These are phyloP conservation scores for Acorus gramineus DNA, from an alignment of 106 monocot genomes.

Conservation along the genomic window DNA sequence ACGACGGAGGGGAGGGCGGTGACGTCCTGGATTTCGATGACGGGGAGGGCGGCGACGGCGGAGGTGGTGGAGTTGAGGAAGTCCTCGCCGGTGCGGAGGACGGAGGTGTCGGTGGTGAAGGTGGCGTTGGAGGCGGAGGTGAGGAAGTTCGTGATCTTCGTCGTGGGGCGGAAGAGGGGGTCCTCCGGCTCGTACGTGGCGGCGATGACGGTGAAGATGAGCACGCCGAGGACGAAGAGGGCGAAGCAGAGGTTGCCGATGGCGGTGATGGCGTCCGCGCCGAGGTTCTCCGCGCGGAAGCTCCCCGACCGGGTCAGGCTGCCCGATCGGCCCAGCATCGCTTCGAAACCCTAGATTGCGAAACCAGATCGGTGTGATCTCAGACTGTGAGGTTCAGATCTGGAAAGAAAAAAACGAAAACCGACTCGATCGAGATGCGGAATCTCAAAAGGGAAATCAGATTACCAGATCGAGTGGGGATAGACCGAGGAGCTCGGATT, in stretches of 20 bases:
- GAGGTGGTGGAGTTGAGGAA: constrained; percentile 13
- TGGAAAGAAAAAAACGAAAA: too few relatives aligned
- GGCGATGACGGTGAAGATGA: constrained; percentile 55
- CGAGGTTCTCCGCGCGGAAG: constrained; percentile 41
- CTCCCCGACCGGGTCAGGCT: constrained; percentile 10
- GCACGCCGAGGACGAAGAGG: constrained; percentile 61
- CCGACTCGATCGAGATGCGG: too few relatives aligned
- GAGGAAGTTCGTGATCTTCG: constrained; percentile 43
- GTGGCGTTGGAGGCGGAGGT: constrained; percentile 63
- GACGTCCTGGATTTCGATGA: constrained; percentile 29
- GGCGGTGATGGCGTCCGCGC: constrained; percentile 34
- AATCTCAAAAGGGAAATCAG: too few relatives aligned
- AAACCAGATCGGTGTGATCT: background rate
- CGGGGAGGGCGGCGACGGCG: constrained; percentile 7
- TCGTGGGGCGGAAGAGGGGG: constrained; percentile 40
- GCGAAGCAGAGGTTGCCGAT: constrained; percentile 68
- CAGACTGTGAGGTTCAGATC: too few relatives aligned
- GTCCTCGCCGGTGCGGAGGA: constrained; percentile 48
- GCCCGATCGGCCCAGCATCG: constrained; percentile 12
- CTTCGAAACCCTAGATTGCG: too few relatives aligned
- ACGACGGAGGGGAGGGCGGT: background rate
- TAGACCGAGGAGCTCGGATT: too few relatives aligned
- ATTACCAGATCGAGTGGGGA: too few relatives aligned
- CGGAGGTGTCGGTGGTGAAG: constrained; percentile 38
- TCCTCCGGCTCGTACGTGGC: constrained; percentile 60